These are phyloP conservation scores for Taxawa tesnikishii DNA, from an alignment of 2,329 filamentous ascomycete genomes.

Conservation along the genomic window DNA sequence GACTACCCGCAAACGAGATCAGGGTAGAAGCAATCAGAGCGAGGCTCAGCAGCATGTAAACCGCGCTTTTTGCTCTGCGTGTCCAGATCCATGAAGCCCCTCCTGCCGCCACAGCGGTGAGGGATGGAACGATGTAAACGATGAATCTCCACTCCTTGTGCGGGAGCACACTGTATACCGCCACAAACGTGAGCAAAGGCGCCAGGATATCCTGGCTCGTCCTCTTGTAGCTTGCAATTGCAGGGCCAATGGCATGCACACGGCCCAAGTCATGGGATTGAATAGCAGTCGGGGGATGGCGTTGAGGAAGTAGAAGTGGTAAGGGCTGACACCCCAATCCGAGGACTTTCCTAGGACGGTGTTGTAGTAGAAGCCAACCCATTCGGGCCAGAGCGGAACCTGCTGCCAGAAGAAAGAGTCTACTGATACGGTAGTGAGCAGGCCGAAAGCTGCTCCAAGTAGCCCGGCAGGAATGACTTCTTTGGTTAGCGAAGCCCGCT, in stretches of 20 bases:
- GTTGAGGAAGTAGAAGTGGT: conserved; percentile 74
- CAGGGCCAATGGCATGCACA: conserved; percentile 39
- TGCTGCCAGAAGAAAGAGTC: conserved; percentile 92
- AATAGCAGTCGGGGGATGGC: conserved; percentile 72
- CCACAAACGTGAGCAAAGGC: conserved; percentile 61
- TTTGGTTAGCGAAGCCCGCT: conserved; percentile 40
- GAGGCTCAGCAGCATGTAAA: conserved; percentile 44
- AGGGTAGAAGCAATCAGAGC: conserved; percentile 48
- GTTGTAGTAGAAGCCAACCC: conserved; percentile 83
- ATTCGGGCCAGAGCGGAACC: conserved; percentile 72
- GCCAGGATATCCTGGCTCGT: conserved; percentile 42
- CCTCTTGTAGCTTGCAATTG: conserved; percentile 31
- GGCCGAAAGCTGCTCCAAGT: conserved; percentile 51
- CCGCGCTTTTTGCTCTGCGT: conserved; percentile 48
- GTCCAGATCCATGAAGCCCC: conserved; percentile 54
- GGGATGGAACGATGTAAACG: conserved; percentile 69
- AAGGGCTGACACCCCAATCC: conserved; percentile 78
- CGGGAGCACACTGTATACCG: conserved; percentile 73
- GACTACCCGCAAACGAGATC: conserved; percentile 47
- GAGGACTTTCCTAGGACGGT: conserved; percentile 71
- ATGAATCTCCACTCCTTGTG: conserved; percentile 97
- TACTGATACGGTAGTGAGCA: conserved; percentile 58
- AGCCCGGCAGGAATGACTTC: conserved; percentile 55
- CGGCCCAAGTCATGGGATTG: conserved; percentile 55
- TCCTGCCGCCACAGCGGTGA: conserved; percentile 67